Evolutionary conservation across 2,329 filamentous ascomycete genomes (phyloP).

Genomic region (Tolypocladium tropicale): DNA sequence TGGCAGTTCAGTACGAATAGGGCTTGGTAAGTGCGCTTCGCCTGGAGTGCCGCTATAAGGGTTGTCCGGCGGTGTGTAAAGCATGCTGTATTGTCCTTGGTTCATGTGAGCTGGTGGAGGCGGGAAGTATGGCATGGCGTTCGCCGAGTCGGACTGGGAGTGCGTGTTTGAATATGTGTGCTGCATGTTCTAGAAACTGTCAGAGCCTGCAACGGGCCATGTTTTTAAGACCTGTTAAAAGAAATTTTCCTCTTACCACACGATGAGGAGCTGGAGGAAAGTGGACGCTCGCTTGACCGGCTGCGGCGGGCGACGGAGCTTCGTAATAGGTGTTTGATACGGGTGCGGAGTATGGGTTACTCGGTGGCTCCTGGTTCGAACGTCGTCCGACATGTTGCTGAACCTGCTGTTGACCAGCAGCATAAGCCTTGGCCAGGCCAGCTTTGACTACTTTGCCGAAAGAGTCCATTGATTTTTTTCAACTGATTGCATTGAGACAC

Average conservation of each 20-base stretch:
- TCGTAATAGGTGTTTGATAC: not conserved
- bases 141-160: not conserved
- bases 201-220: not conserved
- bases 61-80: no score
- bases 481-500: not conserved
- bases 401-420: conserved; percentile 8
- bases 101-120: not conserved
- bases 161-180: not conserved
- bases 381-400: conserved; percentile 8
- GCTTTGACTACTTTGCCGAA: conserved; percentile 7
- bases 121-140: not conserved
- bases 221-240: not conserved
- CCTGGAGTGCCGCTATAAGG: not conserved
- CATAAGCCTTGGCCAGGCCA: conserved; percentile 7
- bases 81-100: no score
- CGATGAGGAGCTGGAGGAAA: not conserved
- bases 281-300: not conserved
- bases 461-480: conserved; percentile 3
- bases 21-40: not conserved
- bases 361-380: not conserved
- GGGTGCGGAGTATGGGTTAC: not conserved
- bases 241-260: not conserved
- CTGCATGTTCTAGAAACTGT: not conserved
- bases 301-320: not conserved
- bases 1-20: not conserved